Evolutionary conservation across 768 basidiomycete genomes (phyloP), one percentile per base, ranked within the genome.

Genomic region (Pholiota microspora): DNA sequence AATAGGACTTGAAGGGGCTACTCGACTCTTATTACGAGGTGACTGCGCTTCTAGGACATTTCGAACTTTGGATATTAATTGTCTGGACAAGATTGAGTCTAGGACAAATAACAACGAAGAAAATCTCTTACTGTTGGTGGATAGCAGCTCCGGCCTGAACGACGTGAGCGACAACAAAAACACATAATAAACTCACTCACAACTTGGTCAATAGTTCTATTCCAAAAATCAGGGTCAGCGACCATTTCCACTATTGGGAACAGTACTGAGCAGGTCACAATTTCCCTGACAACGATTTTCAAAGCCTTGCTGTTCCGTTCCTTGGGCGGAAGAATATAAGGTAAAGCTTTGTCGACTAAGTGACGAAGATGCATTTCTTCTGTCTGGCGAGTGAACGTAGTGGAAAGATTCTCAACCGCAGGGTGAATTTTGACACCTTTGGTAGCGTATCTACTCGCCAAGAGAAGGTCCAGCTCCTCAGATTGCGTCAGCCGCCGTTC

Each of bases 161-260:
- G 42, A 50, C 29, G 55, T 5, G 49, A 29, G 40, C 18, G 31
- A 35, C 3, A 12, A 18, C 29, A n/a, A 21, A 29, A 44, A n/a
- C 36, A 12, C 6, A 15, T 23, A 36, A 36, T 23, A 52, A 46
- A 5, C 29, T 36, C 12, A 25, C 92, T 71, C 67, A 94, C 95
- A 73, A 92, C 83, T 72, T 94, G 87, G 69, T 98, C 95, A 47
- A 98, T 90, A 32, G 84, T 82, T 54, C 84, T 78, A 72, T 99
- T 99, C 94, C 94, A 98, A 60, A 97, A 97, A 69, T 99, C 97
- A 4, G 94, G 92, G 68, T 99, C 97, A 25, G 89, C 80, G 31
- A 98, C 66, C 87, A 96, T 92, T 46, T 98, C 92, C 77, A 96
- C 85, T 51, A 96, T 69, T 10, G 96, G 94, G 64, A 89, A 85